Conservation (phyloP, 106 monocot genomes). For the Dendrobium chrysotoxum region DNA sequence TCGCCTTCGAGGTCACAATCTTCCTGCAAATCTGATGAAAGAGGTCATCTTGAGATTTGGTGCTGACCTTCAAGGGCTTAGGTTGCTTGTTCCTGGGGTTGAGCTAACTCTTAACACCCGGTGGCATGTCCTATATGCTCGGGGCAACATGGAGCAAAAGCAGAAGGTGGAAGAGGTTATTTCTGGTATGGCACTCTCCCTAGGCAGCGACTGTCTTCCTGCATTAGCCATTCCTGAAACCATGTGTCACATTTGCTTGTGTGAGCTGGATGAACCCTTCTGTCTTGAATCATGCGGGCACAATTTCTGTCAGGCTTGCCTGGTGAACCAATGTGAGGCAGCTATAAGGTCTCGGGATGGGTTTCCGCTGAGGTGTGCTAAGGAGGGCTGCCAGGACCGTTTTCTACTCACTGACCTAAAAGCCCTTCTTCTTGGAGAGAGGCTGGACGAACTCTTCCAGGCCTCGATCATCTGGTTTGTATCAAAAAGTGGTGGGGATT, state of each 20-base stretch:
- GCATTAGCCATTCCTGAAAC: conserved; percentile 18
- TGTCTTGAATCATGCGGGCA: conserved; percentile 72
- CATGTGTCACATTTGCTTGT: conserved; percentile 76
- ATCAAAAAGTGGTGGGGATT: conserved; percentile 40
- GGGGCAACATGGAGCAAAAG: conserved; percentile 59
- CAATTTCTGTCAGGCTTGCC: conserved; percentile 57
- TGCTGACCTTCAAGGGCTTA: conserved; percentile 51
- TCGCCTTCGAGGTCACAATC: conserved; percentile 38
- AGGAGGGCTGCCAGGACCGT: conserved; percentile 39
- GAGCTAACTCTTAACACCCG: conserved; percentile 53
- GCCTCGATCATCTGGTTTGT: conserved; percentile 66
- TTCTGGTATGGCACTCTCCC: conserved; percentile 17
- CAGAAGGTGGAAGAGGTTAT: conserved; percentile 58
- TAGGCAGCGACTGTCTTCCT: background rate
- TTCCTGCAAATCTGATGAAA: conserved; percentile 75
- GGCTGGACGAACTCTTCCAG: conserved; percentile 75
- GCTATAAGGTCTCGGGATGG: conserved; percentile 58
- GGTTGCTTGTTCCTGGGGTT: conserved; percentile 36
- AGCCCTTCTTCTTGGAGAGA: conserved; percentile 34
- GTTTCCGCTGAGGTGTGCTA: conserved; percentile 69
- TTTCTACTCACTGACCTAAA: conserved; percentile 61
- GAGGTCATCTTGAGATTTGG: conserved; percentile 63
- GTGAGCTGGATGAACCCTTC: conserved; percentile 85
- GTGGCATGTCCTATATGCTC: conserved; percentile 40
- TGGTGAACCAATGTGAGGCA: conserved; percentile 76